Conservation (phyloP, 148 eudicot species). For the Spergularia marina region DNA sequence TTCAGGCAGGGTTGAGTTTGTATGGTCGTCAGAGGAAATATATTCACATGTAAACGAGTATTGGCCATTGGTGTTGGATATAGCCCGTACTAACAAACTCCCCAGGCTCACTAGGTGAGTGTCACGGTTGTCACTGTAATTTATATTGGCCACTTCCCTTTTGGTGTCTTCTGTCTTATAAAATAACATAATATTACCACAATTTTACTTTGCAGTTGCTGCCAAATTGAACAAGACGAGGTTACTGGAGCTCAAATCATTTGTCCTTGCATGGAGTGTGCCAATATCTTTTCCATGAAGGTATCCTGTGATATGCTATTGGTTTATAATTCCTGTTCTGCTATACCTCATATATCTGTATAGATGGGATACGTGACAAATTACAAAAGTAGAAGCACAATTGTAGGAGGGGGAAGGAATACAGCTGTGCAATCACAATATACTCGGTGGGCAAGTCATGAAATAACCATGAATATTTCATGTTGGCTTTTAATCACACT, state of each 20-base stretch:
- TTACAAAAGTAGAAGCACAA: too few relatives aligned
- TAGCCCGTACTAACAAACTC: constrained; percentile 76
- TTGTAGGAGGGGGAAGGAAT: too few relatives aligned
- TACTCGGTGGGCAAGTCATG: too few relatives aligned
- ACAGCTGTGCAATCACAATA: too few relatives aligned
- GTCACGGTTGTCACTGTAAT: background rate
- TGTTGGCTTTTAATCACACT: too few relatives aligned
- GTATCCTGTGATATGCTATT: constrained; percentile 26
- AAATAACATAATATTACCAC: background rate
- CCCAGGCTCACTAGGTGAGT: constrained; percentile 63
- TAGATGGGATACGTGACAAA: background rate
- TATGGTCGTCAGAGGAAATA: constrained; percentile 82
- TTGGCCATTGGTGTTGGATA: constrained; percentile 95
- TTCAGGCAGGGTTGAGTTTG: constrained; percentile 74
- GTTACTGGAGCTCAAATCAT: constrained; percentile 75
- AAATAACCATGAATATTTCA: too few relatives aligned
- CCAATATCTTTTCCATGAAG: constrained; percentile 90
- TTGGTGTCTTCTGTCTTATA: background rate
- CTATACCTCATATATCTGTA: background rate
- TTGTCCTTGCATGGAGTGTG: constrained; percentile 98
- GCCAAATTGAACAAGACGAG: constrained; percentile 76
- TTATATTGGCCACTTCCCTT: background rate
- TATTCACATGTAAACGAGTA: constrained; percentile 68
- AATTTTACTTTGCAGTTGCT: constrained; percentile 48
- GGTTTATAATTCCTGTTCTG: background rate